Conservation (phyloP, 2,329 filamentous ascomycete genomes). For the Exophiala phaeomuriformis region DNA sequence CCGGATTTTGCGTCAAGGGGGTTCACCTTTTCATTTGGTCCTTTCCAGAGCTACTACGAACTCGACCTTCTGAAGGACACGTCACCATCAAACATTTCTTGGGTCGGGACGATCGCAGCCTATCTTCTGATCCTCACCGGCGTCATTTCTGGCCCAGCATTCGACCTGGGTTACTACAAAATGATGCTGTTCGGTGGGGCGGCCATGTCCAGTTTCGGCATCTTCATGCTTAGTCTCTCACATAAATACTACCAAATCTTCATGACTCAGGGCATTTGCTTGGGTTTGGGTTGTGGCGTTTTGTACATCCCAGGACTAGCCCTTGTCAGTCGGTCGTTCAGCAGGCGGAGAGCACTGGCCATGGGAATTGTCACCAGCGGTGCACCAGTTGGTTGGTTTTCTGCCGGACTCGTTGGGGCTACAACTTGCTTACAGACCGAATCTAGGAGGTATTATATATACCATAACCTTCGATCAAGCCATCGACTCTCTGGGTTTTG, state of each 20-base stretch:
- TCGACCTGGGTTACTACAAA: slow-evolving; percentile 74
- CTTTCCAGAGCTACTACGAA: slow-evolving; percentile 72
- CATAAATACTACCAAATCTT: slow-evolving; percentile 80
- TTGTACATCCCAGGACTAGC: slow-evolving; percentile 73
- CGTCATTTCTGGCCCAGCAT: slow-evolving; percentile 77
- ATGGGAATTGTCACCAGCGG: slow-evolving; percentile 29
- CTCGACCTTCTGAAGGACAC: slow-evolving; percentile 64
- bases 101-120: slow-evolving; percentile 80
- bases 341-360: slow-evolving; percentile 21
- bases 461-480: slow-evolving; percentile 44
- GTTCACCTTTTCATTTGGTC: slow-evolving; percentile 42
- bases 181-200: slow-evolving; percentile 65
- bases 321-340: slow-evolving; percentile 24
- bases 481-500: slow-evolving; percentile 42
- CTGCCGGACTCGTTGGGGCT: slow-evolving; percentile 37
- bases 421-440: neutral
- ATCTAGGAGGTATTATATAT: slow-evolving; percentile 61
- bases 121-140: slow-evolving; percentile 80
- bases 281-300: slow-evolving; percentile 66
- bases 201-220: slow-evolving; percentile 52
- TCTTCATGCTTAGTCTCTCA: slow-evolving; percentile 66
- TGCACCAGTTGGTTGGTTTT: slow-evolving; percentile 67
- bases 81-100: slow-evolving; percentile 65
- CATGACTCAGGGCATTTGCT: slow-evolving; percentile 67
- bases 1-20: slow-evolving; percentile 14